A percentile compares a stretch with the other conserved stretches of the same genome.
Conservation (phyloP, 1,284 basidiomycete species). For the Veloboletus limbatus region DNA sequence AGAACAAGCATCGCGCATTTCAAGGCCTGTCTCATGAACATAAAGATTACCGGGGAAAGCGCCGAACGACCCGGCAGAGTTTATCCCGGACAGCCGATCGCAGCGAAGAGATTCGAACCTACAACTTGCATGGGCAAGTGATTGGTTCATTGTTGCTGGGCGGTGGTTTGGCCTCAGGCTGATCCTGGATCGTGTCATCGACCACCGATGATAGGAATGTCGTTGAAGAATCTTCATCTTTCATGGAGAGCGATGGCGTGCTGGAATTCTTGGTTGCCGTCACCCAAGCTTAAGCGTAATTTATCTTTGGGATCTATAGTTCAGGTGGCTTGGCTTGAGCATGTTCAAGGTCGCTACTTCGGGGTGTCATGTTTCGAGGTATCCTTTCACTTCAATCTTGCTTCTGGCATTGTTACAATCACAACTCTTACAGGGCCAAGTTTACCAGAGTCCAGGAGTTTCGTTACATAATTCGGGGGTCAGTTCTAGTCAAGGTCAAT, state of each 20-base stretch:
- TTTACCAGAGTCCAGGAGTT: too few relatives aligned
- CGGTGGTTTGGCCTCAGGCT: not conserved
- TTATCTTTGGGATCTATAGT: too few relatives aligned
- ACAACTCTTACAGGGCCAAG: too few relatives aligned
- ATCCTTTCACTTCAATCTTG: too few relatives aligned
- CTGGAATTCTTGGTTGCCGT: slow-evolving; percentile 62
- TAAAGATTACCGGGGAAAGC: slow-evolving; percentile 69
- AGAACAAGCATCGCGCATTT: slow-evolving; percentile 89
- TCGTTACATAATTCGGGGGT: too few relatives aligned
- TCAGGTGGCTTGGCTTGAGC: too few relatives aligned
- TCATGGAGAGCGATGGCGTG: slow-evolving; percentile 79
- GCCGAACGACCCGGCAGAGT: slow-evolving; percentile 62
- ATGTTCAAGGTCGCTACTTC: too few relatives aligned
- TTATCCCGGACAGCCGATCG: slow-evolving; percentile 81
- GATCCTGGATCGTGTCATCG: slow-evolving; percentile 85
- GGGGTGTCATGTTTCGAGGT: too few relatives aligned
- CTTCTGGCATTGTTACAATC: too few relatives aligned
- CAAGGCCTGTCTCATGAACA: slow-evolving; percentile 83
- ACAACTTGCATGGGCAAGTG: slow-evolving; percentile 79
- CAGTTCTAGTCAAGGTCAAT: too few relatives aligned
- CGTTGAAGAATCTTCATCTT: slow-evolving; percentile 70
- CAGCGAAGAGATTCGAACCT: slow-evolving; percentile 92
- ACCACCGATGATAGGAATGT: slow-evolving; percentile 84
- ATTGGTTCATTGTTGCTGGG: not conserved
- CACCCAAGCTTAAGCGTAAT: too few relatives aligned